Percentiles rank a stretch among this genome's conserved stretches.
Evolutionary conservation across 768 basidiomycete species (phyloP).

Genomic region (Termitomyces sp.): DNA sequence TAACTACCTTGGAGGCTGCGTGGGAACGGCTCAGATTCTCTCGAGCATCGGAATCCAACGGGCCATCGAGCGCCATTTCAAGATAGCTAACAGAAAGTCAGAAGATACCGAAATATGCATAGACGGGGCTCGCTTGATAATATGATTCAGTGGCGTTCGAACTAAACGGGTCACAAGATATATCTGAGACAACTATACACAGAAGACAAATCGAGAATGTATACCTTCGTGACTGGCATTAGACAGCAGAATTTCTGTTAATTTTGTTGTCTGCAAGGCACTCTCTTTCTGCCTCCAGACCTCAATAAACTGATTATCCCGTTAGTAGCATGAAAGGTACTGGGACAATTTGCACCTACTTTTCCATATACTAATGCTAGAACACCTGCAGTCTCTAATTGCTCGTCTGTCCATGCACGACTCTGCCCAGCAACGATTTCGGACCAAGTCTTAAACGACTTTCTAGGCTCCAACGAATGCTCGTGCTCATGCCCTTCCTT

Average conservation of each 20-base stretch:
- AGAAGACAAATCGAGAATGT: neutral
- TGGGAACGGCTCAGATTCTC: conserved; percentile 72
- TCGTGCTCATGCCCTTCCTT: conserved; percentile 30
- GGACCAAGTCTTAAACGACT: conserved; percentile 77
- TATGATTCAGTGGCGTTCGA: conserved; percentile 76
- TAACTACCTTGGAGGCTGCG: conserved; percentile 65
- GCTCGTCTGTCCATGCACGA: conserved; percentile 77
- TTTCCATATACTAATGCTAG: conserved; percentile 78
- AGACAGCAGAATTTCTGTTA: conserved; percentile 71
- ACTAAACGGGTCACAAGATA: conserved; percentile 33
- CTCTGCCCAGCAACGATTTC: conserved; percentile 68
- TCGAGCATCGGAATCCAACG: conserved; percentile 67
- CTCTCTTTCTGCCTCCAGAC: conserved; percentile 84
- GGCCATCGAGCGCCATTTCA: conserved; percentile 77
- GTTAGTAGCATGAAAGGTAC: neutral
- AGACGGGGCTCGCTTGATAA: conserved; percentile 59
- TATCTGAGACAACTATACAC: neutral
- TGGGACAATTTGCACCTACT: conserved; percentile 27
- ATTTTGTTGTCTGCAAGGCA: conserved; percentile 65
- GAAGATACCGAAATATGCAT: neutral
- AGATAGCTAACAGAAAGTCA: conserved; percentile 47
- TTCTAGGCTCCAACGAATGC: conserved; percentile 65
- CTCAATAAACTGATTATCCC: conserved; percentile 64
- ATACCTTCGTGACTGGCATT: conserved; percentile 83
- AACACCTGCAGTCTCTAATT: conserved; percentile 78